Percentiles rank a stretch among this genome's conserved stretches.
Evolutionary conservation across 768 basidiomycete species (phyloP).

Genomic region (Suillus discolor): DNA sequence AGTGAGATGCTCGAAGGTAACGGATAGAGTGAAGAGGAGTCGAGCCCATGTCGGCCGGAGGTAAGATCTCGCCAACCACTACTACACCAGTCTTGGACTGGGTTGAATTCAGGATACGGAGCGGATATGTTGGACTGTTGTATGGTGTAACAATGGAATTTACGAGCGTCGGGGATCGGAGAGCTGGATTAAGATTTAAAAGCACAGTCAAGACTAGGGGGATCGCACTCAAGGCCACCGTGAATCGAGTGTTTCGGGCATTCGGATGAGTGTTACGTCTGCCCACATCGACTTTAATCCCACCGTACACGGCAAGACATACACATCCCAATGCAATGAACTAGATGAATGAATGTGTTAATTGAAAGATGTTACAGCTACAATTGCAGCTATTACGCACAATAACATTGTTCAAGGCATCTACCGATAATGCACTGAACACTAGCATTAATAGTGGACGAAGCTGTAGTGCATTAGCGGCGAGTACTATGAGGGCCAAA

Average conservation of each 20-base stretch:
- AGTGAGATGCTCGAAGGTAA: slow-evolving; percentile 66
- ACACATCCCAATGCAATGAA: slow-evolving; percentile 28
- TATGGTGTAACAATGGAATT: slow-evolving; percentile 54
- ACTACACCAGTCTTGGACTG: slow-evolving; percentile 81
- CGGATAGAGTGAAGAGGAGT: slow-evolving; percentile 49
- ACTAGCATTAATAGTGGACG: slow-evolving; percentile 23
- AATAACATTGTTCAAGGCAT: slow-evolving; percentile 20
- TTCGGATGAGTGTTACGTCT: background rate
- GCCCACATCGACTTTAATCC: background rate
- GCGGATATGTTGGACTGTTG: slow-evolving; percentile 51
- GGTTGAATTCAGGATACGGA: slow-evolving; percentile 68
- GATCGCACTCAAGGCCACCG: slow-evolving; percentile 11
- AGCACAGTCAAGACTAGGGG: slow-evolving; percentile 38
- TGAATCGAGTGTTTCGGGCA: background rate
- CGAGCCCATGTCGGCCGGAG: slow-evolving; percentile 37
- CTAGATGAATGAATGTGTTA: slow-evolving; percentile 12
- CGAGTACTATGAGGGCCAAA: slow-evolving; percentile 28
- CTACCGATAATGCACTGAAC: slow-evolving; percentile 20
- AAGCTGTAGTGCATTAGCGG: slow-evolving; percentile 28
- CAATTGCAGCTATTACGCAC: slow-evolving; percentile 17
- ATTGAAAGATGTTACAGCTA: background rate
- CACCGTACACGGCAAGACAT: slow-evolving; percentile 17
- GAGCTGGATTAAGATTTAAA: slow-evolving; percentile 35
- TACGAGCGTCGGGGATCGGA: slow-evolving; percentile 60
- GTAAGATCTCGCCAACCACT: slow-evolving; percentile 73